These are phyloP conservation scores for Calophaca sinica DNA, from an alignment of 306 rosid genomes.

Conservation along the genomic window DNA sequence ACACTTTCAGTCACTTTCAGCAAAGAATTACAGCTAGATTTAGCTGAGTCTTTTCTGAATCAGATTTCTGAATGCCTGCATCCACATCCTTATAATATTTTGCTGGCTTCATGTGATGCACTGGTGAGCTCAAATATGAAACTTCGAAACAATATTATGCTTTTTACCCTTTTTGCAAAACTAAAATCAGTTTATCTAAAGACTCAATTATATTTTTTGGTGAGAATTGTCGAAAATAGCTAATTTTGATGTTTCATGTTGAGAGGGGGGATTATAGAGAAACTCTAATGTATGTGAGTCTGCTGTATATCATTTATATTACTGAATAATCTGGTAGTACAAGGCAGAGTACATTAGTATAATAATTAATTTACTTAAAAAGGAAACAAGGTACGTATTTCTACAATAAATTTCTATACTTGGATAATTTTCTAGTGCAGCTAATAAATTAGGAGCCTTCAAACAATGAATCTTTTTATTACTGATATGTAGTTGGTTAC, in stretches of 20 bases:
- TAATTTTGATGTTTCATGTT: slow-evolving; percentile 14
- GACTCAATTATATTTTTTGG: slow-evolving; percentile 4
- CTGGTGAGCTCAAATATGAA: slow-evolving; percentile 64
- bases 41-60: slow-evolving; percentile 77
- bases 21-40: slow-evolving; percentile 64
- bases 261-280: slow-evolving; percentile 14
- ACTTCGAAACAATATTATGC: slow-evolving; percentile 23
- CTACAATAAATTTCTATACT: neutral
- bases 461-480: slow-evolving; percentile 11
- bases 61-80: slow-evolving; percentile 53
- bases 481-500: slow-evolving; percentile 22
- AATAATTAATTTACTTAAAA: slow-evolving; percentile 12
- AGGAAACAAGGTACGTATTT: slow-evolving; percentile 1
- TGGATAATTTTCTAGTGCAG: slow-evolving; percentile 2
- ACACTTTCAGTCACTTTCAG: slow-evolving; percentile 70
- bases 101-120: slow-evolving; percentile 68
- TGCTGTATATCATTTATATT: slow-evolving; percentile 1
- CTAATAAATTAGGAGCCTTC: slow-evolving; percentile 22
- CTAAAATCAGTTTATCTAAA: slow-evolving; percentile 31
- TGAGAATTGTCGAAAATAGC: too few relatives aligned
- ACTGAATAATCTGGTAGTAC: slow-evolving; percentile 21
- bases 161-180: slow-evolving; percentile 38
- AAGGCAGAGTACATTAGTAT: neutral
- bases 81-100: slow-evolving; percentile 67
- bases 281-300: slow-evolving; percentile 32